These are phyloP conservation scores for Lactarius pseudohatsudake DNA, from an alignment of 768 basidiomycete species.

Conservation along the genomic window DNA sequence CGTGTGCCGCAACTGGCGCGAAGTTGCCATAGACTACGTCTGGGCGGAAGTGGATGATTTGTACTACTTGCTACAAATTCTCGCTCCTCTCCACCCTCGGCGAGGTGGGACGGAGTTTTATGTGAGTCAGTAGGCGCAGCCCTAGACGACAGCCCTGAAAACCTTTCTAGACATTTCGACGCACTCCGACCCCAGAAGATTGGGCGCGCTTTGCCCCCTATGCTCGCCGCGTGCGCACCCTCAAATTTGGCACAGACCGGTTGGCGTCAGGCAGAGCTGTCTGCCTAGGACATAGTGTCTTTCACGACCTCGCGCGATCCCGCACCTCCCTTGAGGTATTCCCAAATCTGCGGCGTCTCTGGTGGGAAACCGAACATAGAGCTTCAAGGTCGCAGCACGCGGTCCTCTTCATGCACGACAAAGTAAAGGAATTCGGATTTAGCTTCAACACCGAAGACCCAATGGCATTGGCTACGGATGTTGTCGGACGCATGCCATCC, in stretches of 20 bases:
- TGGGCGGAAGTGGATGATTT: constrained; percentile 27
- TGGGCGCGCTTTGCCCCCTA: constrained; percentile 27
- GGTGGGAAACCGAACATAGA: constrained; percentile 9
- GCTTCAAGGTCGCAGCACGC: neutral
- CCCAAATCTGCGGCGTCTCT: constrained; percentile 26
- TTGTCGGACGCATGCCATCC: constrained; percentile 27
- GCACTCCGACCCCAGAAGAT: constrained; percentile 24
- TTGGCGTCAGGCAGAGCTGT: neutral
- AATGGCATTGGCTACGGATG: constrained; percentile 4
- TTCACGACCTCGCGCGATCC: constrained; percentile 27
- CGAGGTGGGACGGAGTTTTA: neutral
- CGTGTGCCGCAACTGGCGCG: constrained; percentile 25
- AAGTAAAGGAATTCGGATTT: constrained; percentile 24
- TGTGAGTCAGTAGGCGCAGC: constrained; percentile 7
- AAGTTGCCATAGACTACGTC: constrained; percentile 24
- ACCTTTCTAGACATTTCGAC: constrained; percentile 15
- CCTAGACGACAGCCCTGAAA: neutral
- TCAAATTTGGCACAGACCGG: constrained; percentile 6
- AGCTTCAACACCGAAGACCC: neutral
- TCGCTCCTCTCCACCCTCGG: constrained; percentile 13
- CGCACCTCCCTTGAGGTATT: constrained; percentile 28
- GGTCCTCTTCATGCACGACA: constrained; percentile 29
- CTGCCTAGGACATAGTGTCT: constrained; percentile 16
- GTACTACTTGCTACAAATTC: constrained; percentile 17
- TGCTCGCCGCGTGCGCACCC: constrained; percentile 28